Conservation (phyloP, 2,329 filamentous ascomycete species). For the Colletotrichum plurivorum region DNA sequence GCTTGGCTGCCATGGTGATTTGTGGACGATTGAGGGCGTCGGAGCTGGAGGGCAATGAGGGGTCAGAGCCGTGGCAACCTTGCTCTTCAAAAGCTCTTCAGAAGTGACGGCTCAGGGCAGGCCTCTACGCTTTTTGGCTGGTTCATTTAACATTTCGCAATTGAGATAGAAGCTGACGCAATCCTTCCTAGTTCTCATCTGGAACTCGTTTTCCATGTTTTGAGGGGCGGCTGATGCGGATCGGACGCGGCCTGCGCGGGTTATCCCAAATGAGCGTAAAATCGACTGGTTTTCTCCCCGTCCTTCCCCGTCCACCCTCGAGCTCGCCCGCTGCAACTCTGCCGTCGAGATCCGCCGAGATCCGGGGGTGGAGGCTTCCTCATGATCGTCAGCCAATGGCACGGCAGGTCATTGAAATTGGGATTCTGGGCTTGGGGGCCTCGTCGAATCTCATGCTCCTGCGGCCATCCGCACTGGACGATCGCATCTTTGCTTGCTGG, state of each 20-base stretch:
- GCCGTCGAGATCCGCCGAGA: slow-evolving; percentile 18
- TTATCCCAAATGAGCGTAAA: neutral
- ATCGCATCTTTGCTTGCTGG: neutral
- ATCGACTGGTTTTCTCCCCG: slow-evolving; percentile 2
- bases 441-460: too few species aligned
- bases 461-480: too few species aligned
- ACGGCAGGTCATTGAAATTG: too few species aligned
- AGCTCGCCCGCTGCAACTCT: neutral
- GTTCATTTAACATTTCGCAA: slow-evolving; percentile 8
- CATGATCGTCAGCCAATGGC: neutral
- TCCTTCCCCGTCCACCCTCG: slow-evolving; percentile 12
- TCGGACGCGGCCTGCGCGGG: neutral
- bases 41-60: neutral
- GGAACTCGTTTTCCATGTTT: neutral
- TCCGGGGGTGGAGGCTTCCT: neutral
- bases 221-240: neutral
- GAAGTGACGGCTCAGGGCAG: neutral
- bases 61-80: neutral
- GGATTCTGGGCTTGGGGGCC: too few species aligned
- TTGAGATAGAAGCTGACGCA: slow-evolving; percentile 5
- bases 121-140: too few species aligned
- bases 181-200: slow-evolving; percentile 5
- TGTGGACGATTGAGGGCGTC: neutral
- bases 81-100: neutral
- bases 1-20: slow-evolving; percentile 21